Percentiles rank a stretch among this genome's conserved stretches.
Evolutionary conservation across 73 alveolate species (phyloP).

Genomic region (Paraurostyla sp.): DNA sequence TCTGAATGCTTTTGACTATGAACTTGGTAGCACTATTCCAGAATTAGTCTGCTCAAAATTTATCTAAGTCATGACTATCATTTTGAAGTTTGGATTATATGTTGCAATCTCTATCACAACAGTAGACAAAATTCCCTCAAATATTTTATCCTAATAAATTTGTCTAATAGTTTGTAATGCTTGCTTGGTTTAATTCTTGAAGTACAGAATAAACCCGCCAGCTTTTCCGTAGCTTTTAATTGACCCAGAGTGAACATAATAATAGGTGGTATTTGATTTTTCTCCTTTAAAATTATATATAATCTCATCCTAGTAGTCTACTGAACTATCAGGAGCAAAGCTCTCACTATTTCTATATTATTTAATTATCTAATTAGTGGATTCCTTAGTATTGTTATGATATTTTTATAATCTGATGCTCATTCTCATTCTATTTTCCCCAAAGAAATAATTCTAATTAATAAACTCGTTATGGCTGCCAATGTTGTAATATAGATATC

Average conservation of each 20-base stretch:
- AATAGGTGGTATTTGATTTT: not conserved
- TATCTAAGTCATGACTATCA: not conserved
- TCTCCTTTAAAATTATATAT: not conserved
- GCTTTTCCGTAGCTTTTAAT: not conserved
- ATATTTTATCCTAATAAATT: constrained; percentile 16
- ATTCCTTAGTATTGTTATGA: not conserved
- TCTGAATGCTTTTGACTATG: not conserved
- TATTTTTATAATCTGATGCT: not conserved
- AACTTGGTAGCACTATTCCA: not conserved
- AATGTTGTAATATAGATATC: not conserved
- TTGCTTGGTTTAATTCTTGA: not conserved
- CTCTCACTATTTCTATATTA: not conserved
- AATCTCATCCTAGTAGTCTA: constrained; percentile 9
- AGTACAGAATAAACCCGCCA: constrained; percentile 27
- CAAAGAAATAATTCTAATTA: constrained; percentile 38
- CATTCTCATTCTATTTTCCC: not conserved
- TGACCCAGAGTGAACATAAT: constrained; percentile 4
- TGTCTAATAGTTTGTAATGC: not conserved
- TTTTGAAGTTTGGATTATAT: constrained; percentile 47
- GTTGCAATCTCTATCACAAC: constrained; percentile 35
- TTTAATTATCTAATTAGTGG: constrained; percentile 2
- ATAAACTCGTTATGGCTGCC: not conserved
- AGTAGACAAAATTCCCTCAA: not conserved
- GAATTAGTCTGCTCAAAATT: constrained; percentile 6
- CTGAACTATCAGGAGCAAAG: not conserved